These are phyloP conservation scores for Blastocladiella emersonii DNA, from an alignment of 371 early-diverging fungal genomes.

Conservation along the genomic window DNA sequence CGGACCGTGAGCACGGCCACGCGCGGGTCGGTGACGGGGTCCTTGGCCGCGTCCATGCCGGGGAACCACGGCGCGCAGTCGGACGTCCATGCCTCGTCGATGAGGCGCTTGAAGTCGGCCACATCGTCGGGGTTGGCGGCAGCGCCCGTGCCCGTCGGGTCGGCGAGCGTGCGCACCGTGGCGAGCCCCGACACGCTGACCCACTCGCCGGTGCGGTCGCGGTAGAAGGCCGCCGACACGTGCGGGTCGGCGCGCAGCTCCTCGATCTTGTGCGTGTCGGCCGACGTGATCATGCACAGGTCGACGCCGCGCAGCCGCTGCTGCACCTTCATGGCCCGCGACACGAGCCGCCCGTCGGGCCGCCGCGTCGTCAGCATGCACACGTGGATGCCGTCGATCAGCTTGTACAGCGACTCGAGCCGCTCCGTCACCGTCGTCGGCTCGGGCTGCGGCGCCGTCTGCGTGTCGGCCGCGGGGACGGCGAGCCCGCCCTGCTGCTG, in stretches of 20 bases:
- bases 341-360: not conserved
- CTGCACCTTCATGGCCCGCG: constrained; percentile 1
- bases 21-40: not conserved
- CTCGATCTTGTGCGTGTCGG: constrained; percentile 24
- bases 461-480: too few relatives aligned
- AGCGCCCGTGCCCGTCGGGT: not conserved
- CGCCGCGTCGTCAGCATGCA: not conserved
- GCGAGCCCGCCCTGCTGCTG: too few relatives aligned
- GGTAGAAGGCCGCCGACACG: constrained; percentile 25
- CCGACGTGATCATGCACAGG: constrained; percentile 23
- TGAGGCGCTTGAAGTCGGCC: not conserved
- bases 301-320: not conserved
- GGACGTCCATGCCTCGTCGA: not conserved
- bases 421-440: not conserved
- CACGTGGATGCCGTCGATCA: constrained; percentile 1
- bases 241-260: constrained; percentile 25
- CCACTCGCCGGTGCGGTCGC: constrained; percentile 24
- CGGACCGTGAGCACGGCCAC: not conserved
- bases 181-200: constrained; percentile 5
- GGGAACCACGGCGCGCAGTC: constrained; percentile 2
- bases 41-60: not conserved
- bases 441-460: too few relatives aligned
- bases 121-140: not conserved
- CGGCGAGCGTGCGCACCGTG: not conserved
- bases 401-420: not conserved